These are phyloP conservation scores for Diaporthe destruens DNA, from an alignment of 2,329 filamentous ascomycete species.

Conservation along the genomic window DNA sequence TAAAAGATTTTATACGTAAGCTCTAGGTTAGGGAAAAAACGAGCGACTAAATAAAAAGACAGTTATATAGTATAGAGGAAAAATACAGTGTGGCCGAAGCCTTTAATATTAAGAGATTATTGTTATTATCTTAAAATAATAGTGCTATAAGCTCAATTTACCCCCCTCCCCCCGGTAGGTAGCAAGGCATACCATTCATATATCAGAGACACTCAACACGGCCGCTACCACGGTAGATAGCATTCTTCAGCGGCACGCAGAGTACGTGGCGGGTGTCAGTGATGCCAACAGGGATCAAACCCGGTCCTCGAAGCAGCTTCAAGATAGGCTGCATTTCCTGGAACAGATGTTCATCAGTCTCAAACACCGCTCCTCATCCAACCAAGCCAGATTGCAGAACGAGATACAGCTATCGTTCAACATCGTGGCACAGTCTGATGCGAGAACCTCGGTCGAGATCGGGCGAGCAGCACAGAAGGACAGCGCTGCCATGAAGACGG, in stretches of 20 bases:
- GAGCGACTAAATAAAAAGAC: no score
- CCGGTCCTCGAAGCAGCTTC: constrained; percentile 12
- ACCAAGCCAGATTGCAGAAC: constrained; percentile 62
- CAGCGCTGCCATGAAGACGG: constrained; percentile 46
- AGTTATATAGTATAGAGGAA: no score
- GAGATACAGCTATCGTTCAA: constrained; percentile 67
- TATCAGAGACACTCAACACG: constrained; percentile 55
- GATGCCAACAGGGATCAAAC: background rate
- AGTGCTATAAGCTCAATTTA: no score
- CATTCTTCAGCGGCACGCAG: background rate
- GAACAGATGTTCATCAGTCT: constrained; percentile 53
- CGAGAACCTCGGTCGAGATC: constrained; percentile 54
- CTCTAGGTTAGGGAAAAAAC: no score
- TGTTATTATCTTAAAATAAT: no score
- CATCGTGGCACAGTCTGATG: constrained; percentile 57
- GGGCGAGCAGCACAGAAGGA: constrained; percentile 53
- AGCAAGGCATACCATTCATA: constrained; percentile 59
- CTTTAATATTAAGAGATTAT: no score
- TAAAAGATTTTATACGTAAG: no score
- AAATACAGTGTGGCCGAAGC: no score
- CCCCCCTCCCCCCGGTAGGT: no score
- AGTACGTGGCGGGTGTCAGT: background rate
- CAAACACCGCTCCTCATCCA: constrained; percentile 53
- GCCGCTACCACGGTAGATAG: constrained; percentile 44
- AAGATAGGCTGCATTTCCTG: constrained; percentile 50